A percentile compares a stretch with the other conserved stretches of the same genome.
Evolutionary conservation across 2,329 filamentous ascomycete species (phyloP).

Genomic region (Trichophyton verrucosum): DNA sequence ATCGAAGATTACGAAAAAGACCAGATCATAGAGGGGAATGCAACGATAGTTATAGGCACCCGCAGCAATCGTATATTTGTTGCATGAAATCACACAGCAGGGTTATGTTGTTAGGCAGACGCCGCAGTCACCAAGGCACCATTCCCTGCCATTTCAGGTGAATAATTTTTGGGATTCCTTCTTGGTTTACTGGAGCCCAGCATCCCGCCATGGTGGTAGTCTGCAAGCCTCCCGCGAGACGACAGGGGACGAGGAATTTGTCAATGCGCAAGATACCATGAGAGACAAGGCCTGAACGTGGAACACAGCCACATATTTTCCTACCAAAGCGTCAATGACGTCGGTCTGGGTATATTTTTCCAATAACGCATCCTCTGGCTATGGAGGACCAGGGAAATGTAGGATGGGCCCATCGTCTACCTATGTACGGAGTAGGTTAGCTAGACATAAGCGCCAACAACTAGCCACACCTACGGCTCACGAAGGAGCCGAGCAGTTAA

Average conservation of each 20-base stretch:
- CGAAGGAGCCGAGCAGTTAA: neutral
- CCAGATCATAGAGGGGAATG: neutral
- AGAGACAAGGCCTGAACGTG: neutral
- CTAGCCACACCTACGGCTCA: neutral
- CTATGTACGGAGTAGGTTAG: neutral
- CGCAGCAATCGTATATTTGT: neutral
- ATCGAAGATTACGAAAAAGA: neutral
- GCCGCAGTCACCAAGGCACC: neutral
- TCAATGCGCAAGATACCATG: neutral
- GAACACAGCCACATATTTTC: neutral
- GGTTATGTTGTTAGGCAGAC: neutral
- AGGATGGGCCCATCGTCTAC: neutral
- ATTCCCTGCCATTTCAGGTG: neutral
- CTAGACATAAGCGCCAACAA: neutral
- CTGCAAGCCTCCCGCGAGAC: neutral
- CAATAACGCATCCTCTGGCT: neutral
- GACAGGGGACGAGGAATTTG: neutral
- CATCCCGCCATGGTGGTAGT: neutral
- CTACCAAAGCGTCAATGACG: neutral
- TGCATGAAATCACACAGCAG: neutral
- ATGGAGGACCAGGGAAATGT: neutral
- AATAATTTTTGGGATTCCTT: neutral
- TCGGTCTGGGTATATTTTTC: neutral
- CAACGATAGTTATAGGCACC: neutral
- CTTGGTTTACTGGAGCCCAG: neutral